Base-by-base conservation (phyloP, 768 basidiomycete species). In the Hysterangium stoloniferum region DNA sequence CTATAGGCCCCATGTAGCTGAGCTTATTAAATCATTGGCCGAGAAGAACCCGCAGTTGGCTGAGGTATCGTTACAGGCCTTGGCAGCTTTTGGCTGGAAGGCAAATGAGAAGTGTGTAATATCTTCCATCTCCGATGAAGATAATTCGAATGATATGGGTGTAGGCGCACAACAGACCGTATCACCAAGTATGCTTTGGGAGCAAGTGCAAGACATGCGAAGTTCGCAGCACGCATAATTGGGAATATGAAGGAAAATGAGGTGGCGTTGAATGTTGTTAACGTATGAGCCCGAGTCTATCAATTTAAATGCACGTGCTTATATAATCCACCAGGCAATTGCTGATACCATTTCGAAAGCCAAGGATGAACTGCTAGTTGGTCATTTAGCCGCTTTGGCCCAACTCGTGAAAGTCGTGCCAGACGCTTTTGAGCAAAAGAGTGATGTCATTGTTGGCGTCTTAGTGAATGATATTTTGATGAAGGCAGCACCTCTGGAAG, bases 161-260 rank as follows among this genome's bases (percentile, higher is more conserved):
- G 9, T 53, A 91, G 87, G 61, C 77, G 82, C 31, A 80, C 80
- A 1, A 64, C 79, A 9, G 86, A 92, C 24, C 73, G 82, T 13
- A 70, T 86, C 11, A 67, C 66, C 45, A 75, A 77, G 35, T 76
- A 79, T 56, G 84, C 77, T 0, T 58, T 81, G 27, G 78, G 78
- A 22, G 72, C 77, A 4, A 76, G 84, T 46, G 68, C 71, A 22
- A 74, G 77, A 19, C 79, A 84, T 54, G 86, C 90, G 17, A 97
- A 97, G 63, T 94, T 89, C 63, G 86, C 91, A 1, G 80, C 87
- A 2, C 77, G 92, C 19, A 70, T 87, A 29, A 60, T 95, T 19
- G 77, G 82, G 1, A 75, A 74, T 46, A 72, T 73, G 33, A 78
- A 76, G 57, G 72, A 78, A 38, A 70, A 75, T 12, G 71, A 72